Evolutionary conservation across 2,329 filamentous ascomycete genomes (phyloP), one percentile per base, ranked within the genome.

Genomic region (Exophiala sp.): DNA sequence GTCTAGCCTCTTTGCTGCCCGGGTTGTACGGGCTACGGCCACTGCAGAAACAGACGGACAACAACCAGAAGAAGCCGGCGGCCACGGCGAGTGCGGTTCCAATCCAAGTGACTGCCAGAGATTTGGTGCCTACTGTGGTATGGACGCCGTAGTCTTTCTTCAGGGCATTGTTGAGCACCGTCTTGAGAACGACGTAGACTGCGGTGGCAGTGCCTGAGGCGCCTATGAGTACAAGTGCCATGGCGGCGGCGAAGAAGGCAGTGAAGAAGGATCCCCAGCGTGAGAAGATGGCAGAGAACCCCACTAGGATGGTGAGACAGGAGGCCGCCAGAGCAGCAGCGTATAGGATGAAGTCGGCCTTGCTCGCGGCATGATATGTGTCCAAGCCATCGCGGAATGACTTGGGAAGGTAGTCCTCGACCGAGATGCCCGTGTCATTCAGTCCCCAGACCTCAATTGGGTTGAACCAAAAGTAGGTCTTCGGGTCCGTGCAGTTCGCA

Each of bases 41-140:
- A 60, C 79, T 82, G 76, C 90, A 95, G 81, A 90, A 97, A 83
- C 91, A 97, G 63, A 86, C 79, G 68, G 83, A 88, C 68, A 94
- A 81, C 64, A 90, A 73, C 91, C 93, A 97, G 83, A 97, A 96
- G 65, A 95, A 70, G 57, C 80, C 81, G 6, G 85, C 84, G 35
- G 69, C 86, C 27, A 93, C 65, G 55, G 85, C 83, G 65, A 94
- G 89, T 22, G 80, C 86, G 32, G 84, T 83, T 37, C 83, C 83
- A 53, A 97, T 74, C 88, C 90, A 96, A 61, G 85, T 80, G 16
- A 82, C 71, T 29, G 77, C 77, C 47, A 93, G 81, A 72, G 86
- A 91, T 52, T 75, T 72, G 23, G 67, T 79, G 70, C 89, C 86
- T 65, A 94, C 71, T 43, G 66, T 69, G 43, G 81, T 80, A 3